These are phyloP conservation scores for Alternaria infectoria DNA, from an alignment of 2,329 filamentous ascomycete genomes.

Conservation along the genomic window DNA sequence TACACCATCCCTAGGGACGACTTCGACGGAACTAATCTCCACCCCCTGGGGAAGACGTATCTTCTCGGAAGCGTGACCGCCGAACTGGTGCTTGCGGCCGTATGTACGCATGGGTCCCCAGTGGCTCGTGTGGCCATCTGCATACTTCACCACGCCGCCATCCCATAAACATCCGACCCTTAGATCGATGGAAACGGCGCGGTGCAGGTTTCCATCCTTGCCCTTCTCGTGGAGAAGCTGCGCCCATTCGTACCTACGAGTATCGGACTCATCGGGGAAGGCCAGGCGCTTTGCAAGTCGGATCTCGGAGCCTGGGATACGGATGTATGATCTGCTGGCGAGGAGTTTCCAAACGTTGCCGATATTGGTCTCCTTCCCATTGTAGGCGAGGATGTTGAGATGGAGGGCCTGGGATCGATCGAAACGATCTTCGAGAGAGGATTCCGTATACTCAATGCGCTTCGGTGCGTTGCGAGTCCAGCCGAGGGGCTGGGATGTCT, in stretches of 20 bases:
- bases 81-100: slow-evolving; percentile 40
- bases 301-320: slow-evolving; percentile 49
- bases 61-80: slow-evolving; percentile 40
- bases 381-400: slow-evolving; percentile 48
- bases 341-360: slow-evolving; percentile 45
- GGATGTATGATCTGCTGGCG: slow-evolving; percentile 39
- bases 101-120: slow-evolving; percentile 46
- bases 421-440: slow-evolving; percentile 43
- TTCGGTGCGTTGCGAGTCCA: slow-evolving; percentile 11
- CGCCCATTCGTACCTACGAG: slow-evolving; percentile 24
- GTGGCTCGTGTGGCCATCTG: slow-evolving; percentile 52
- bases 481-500: slow-evolving; percentile 22
- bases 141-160: slow-evolving; percentile 55
- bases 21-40: slow-evolving; percentile 41
- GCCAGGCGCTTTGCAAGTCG: slow-evolving; percentile 50
- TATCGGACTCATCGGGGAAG: slow-evolving; percentile 26
- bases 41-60: slow-evolving; percentile 34
- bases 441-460: slow-evolving; percentile 23
- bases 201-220: slow-evolving; percentile 41
- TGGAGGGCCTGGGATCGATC: slow-evolving; percentile 35
- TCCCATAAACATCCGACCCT: slow-evolving; percentile 55
- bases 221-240: slow-evolving; percentile 25
- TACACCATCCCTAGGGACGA: slow-evolving; percentile 34
- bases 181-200: slow-evolving; percentile 54
- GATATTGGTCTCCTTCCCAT: slow-evolving; percentile 48